These are phyloP conservation scores for Coemansia sp. DNA, from an alignment of 192 early-diverging fungal species.

Conservation along the genomic window DNA sequence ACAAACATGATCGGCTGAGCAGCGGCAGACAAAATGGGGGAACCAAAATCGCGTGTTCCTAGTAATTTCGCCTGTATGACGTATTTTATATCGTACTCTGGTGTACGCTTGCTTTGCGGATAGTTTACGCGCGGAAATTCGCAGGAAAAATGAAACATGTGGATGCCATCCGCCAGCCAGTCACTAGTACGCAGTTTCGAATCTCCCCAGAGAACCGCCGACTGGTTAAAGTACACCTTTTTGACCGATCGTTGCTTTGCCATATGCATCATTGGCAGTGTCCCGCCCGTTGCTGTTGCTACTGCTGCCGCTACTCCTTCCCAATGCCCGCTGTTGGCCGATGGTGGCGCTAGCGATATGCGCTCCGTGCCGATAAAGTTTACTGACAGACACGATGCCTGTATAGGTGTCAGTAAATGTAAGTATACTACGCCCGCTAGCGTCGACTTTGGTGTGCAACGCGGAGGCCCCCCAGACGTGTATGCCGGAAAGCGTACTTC, in stretches of 20 bases:
- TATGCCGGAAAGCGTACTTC: slow-evolving; percentile 54
- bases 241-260: slow-evolving; percentile 30
- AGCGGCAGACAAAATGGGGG: slow-evolving; percentile 11
- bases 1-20: slow-evolving; percentile 34
- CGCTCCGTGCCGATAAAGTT: slow-evolving; percentile 44
- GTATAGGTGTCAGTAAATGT: slow-evolving; percentile 17
- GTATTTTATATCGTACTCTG: slow-evolving; percentile 48
- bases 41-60: not conserved
- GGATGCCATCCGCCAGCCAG: slow-evolving; percentile 27
- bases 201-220: slow-evolving; percentile 47
- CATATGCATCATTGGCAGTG: not conserved
- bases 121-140: slow-evolving; percentile 54
- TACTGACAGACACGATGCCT: slow-evolving; percentile 34
- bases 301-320: not conserved
- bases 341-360: slow-evolving; percentile 35
- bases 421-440: slow-evolving; percentile 45
- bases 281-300: slow-evolving; percentile 5
- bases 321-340: slow-evolving; percentile 29
- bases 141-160: slow-evolving; percentile 57
- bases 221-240: slow-evolving; percentile 50
- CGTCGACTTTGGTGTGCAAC: slow-evolving; percentile 47
- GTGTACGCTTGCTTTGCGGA: slow-evolving; percentile 34
- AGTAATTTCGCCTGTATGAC: slow-evolving; percentile 38
- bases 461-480: slow-evolving; percentile 42
- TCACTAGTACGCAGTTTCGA: slow-evolving; percentile 16